These are phyloP conservation scores for Pestalotiopsis sp. DNA, from an alignment of 2,329 filamentous ascomycete genomes.

Conservation along the genomic window DNA sequence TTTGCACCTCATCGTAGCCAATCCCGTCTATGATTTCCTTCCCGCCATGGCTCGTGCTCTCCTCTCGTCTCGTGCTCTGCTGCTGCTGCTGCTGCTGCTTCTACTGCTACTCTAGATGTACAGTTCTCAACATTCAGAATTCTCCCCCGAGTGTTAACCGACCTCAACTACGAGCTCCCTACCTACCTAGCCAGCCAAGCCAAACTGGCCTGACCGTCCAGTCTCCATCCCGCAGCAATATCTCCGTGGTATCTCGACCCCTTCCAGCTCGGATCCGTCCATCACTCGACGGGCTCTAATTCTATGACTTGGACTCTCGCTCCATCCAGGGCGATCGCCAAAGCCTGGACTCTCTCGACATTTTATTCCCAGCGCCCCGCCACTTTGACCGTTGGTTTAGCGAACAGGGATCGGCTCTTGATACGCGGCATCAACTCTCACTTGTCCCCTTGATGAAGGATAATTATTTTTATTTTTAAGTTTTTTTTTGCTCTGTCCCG, in stretches of 20 bases:
- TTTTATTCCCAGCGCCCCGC: conserved; percentile 3
- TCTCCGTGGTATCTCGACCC: not conserved
- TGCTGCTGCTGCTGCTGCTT: not conserved
- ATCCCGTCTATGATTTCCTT: not conserved
- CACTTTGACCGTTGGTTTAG: conserved; percentile 1
- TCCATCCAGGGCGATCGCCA: not conserved
- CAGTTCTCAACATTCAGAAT: not conserved
- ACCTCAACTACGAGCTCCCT: not conserved
- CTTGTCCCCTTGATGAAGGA: not conserved
- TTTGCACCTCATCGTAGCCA: not conserved
- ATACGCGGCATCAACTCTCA: not conserved
- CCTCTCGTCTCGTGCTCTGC: not conserved
- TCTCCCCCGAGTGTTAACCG: not conserved
- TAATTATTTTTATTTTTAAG: not conserved
- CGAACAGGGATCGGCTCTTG: not conserved
- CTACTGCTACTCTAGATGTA: not conserved
- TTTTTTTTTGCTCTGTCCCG: not conserved
- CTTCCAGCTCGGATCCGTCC: not conserved
- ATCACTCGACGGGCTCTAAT: not conserved
- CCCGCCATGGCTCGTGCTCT: conserved; percentile 7
- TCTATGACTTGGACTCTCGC: not conserved
- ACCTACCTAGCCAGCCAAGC: not conserved
- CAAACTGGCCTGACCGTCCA: not conserved
- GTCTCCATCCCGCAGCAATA: not conserved
- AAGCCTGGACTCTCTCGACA: not conserved